Conservation (phyloP, 306 rosid species). For the Erythrophleum fordii region DNA sequence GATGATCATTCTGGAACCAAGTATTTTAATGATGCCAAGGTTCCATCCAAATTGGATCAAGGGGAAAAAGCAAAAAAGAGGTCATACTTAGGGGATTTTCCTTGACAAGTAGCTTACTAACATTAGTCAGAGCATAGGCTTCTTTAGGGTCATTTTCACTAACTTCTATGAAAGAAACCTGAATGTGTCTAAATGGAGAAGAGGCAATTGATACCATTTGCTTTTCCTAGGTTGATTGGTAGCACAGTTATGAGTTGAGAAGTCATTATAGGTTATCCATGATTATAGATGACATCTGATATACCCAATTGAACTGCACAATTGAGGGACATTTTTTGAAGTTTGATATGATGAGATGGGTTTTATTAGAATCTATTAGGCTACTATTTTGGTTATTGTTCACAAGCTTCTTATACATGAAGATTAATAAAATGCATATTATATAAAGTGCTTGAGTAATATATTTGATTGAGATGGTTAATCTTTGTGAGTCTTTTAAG, state of each 20-base stretch:
- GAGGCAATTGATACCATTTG: constrained; percentile 30
- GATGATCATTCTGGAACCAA: constrained; percentile 1
- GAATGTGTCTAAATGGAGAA: constrained; percentile 42
- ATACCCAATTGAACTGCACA: constrained; percentile 7
- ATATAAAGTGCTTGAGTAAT: no score
- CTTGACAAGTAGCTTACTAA: not conserved
- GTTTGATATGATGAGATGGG: no score
- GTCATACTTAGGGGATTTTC: not conserved
- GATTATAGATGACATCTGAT: constrained; percentile 33
- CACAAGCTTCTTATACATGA: no score
- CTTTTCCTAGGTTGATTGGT: constrained; percentile 32
- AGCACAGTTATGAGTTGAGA: constrained; percentile 26
- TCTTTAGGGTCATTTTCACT: constrained; percentile 3
- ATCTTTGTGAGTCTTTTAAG: no score
- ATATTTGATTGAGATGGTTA: no score
- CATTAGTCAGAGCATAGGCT: constrained; percentile 31
- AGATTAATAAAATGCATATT: no score
- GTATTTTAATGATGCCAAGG: not conserved
- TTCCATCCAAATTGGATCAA: not conserved
- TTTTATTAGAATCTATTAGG: no score
- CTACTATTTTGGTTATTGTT: no score
- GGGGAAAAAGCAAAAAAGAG: not conserved
- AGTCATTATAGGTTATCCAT: constrained; percentile 39
- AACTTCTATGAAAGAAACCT: constrained; percentile 27
- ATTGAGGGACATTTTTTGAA: constrained; percentile 27